Evolutionary conservation across 352 stramenopile species (phyloP).

Genomic region (Phytophthora europaea): DNA sequence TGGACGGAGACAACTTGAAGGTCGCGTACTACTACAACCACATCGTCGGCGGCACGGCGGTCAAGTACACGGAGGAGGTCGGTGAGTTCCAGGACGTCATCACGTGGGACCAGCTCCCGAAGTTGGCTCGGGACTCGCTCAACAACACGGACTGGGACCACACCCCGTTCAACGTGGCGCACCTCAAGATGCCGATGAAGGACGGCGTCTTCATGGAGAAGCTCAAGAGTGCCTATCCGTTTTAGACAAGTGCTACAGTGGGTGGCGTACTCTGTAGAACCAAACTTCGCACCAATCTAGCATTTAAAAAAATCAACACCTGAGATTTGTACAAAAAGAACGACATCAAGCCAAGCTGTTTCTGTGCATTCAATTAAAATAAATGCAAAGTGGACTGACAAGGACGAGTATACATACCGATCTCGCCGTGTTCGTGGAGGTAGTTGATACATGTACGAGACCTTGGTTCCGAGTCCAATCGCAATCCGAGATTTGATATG

Average conservation of each 20-base stretch:
- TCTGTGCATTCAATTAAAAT: too few species aligned
- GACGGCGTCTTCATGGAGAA: constrained; percentile 41
- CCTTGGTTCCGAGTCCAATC: neutral
- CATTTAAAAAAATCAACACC: neutral
- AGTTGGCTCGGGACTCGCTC: constrained; percentile 25
- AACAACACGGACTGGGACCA: constrained; percentile 37
- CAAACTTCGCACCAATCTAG: neutral
- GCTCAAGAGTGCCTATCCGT: constrained; percentile 20
- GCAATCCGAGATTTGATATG: neutral
- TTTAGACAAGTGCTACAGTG: constrained; percentile 17
- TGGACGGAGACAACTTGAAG: constrained; percentile 34
- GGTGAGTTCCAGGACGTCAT: constrained; percentile 27
- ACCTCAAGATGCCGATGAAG: constrained; percentile 41
- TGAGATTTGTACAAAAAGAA: neutral
- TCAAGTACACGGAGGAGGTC: constrained; percentile 29
- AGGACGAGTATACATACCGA: neutral
- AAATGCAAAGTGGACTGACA: neutral
- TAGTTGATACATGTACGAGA: neutral
- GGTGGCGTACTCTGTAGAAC: neutral
- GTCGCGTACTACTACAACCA: constrained; percentile 43
- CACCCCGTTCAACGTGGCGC: constrained; percentile 22
- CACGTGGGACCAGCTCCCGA: constrained; percentile 37
- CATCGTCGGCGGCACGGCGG: constrained; percentile 23
- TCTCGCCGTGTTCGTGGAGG: neutral
- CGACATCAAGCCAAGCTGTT: too few species aligned